Conservation (phyloP, 2,329 filamentous ascomycete species). For the Akanthomyces muscarius region DNA sequence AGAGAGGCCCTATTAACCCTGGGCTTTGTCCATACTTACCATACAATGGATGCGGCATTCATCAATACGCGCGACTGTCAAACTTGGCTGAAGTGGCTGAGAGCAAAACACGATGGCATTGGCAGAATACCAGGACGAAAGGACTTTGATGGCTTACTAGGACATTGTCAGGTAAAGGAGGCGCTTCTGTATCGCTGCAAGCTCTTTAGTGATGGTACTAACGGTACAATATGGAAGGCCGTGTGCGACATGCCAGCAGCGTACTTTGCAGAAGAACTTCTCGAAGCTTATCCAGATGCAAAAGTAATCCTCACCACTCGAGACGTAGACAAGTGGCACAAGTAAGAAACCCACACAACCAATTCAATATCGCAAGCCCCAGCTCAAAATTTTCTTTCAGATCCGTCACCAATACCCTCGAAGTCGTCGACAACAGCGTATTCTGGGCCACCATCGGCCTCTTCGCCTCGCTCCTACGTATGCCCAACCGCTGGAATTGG, state of each 20-base stretch:
- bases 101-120: constrained; percentile 8
- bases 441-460: constrained; percentile 9
- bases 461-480: background rate
- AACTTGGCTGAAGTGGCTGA: constrained; percentile 7
- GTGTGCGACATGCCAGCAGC: constrained; percentile 13
- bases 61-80: constrained; percentile 8
- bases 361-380: background rate
- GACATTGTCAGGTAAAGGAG: constrained; percentile 2
- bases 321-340: constrained; percentile 14
- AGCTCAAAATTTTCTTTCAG: background rate
- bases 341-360: background rate
- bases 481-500: constrained; percentile 15
- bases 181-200: background rate
- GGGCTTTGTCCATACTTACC: constrained; percentile 10
- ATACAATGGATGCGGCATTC: constrained; percentile 11
- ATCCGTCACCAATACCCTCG: constrained; percentile 7
- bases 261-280: constrained; percentile 14
- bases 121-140: constrained; percentile 12
- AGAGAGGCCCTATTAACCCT: constrained; percentile 8
- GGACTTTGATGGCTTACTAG: constrained; percentile 9
- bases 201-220: background rate
- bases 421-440: constrained; percentile 5
- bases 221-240: background rate
- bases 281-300: constrained; percentile 10
- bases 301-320: constrained; percentile 14